A percentile compares a stretch with the other conserved stretches of the same genome.
Evolutionary conservation across 2,329 filamentous ascomycete genomes (phyloP).

Genomic region (Epichloe bromicola): DNA sequence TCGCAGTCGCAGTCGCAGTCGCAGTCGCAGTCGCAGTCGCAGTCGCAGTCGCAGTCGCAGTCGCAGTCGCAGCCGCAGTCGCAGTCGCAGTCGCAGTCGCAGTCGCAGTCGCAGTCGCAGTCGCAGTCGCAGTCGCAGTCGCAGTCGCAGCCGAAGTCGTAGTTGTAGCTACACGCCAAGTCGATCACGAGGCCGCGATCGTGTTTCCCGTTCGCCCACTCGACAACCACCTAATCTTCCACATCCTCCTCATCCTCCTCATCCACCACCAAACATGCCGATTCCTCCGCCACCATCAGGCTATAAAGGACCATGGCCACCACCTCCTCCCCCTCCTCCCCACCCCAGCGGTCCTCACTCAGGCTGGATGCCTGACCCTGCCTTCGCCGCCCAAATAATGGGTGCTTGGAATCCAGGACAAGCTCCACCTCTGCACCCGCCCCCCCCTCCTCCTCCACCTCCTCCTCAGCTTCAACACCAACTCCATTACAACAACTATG

Average conservation of each 20-base stretch:
- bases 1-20: conserved; percentile 9
- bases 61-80: conserved; percentile 8
- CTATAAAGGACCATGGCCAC: conserved; percentile 30
- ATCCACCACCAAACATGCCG: conserved; percentile 4
- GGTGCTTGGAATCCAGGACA: conserved; percentile 14
- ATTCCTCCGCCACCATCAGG: conserved; percentile 23
- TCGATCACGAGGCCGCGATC: conserved; percentile 13
- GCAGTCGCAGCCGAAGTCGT: conserved; percentile 13
- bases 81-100: conserved; percentile 6
- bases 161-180: conserved; percentile 12
- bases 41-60: no score
- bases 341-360: not conserved
- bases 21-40: conserved; percentile 12
- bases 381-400: conserved; percentile 16
- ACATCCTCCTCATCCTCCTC: conserved; percentile 14
- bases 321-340: conserved; percentile 16
- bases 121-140: conserved; percentile 8
- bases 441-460: conserved; percentile 2
- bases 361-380: conserved; percentile 17
- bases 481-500: conserved; percentile 11
- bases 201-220: conserved; percentile 8
- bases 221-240: not conserved
- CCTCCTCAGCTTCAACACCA: conserved; percentile 3
- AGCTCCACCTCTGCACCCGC: conserved; percentile 9
- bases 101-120: conserved; percentile 9